Conservation (phyloP, 257 asterid species). For the Cinchona pubescens region DNA sequence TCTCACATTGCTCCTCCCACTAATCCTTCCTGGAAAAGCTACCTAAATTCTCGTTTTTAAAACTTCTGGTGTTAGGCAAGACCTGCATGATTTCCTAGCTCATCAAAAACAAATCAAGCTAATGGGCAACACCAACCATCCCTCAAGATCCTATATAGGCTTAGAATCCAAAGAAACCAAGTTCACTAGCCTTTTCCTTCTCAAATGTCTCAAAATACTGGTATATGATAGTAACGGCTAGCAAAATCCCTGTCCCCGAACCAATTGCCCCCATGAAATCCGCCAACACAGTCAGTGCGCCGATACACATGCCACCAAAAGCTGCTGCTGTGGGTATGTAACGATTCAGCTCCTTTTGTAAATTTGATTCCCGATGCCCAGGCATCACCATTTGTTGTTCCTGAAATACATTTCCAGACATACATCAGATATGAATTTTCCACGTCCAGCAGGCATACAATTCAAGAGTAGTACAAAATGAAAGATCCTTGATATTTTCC, state of each 20-base stretch:
- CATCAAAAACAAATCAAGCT: not conserved
- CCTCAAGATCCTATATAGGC: not conserved
- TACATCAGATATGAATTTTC: not conserved
- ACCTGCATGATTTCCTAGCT: not conserved
- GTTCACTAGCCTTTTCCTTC: conserved; percentile 87
- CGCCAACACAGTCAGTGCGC: conserved; percentile 80
- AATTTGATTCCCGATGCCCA: conserved; percentile 80
- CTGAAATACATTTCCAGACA: conserved; percentile 26
- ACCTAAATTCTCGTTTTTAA: not conserved
- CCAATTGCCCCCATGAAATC: conserved; percentile 96
- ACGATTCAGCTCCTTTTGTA: conserved; percentile 84
- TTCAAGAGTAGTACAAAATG: not conserved
- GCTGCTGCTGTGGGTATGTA: conserved; percentile 95
- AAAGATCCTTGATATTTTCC: not conserved
- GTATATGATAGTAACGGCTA: conserved; percentile 82
- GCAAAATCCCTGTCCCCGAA: conserved; percentile 82
- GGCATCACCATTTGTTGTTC: conserved; percentile 99
- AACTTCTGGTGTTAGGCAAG: not conserved
- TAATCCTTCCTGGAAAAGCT: not conserved
- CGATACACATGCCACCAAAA: conserved; percentile 90
- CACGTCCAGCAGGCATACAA: not conserved
- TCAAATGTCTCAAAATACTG: conserved; percentile 91
- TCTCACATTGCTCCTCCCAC: conserved; percentile 5
- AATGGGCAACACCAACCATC: not conserved
- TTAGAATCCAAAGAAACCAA: conserved; percentile 86